These are phyloP conservation scores for Cryptosporidium sp. DNA, from an alignment of 169 alveolate genomes.

Conservation along the genomic window DNA sequence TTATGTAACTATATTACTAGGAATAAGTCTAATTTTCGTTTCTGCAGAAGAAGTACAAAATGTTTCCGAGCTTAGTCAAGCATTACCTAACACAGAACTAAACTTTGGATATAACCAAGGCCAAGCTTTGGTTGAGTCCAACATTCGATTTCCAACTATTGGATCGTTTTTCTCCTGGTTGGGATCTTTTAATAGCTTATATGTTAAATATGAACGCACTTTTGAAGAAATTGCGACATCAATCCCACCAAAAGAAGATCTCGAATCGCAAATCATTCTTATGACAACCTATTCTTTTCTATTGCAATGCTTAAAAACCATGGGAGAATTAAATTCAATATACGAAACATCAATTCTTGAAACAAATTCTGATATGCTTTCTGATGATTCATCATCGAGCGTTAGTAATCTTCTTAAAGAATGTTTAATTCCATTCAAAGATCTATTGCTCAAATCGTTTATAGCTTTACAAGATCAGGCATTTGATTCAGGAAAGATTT, in stretches of 20 bases:
- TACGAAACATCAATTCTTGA: neutral
- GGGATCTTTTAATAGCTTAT: neutral
- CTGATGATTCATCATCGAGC: neutral
- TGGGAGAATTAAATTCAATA: neutral
- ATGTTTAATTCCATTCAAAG: constrained; percentile 6
- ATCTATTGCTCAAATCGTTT: neutral
- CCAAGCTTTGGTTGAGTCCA: neutral
- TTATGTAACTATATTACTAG: neutral
- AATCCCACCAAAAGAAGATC: neutral
- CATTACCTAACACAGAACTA: neutral
- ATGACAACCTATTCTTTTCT: neutral
- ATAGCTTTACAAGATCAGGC: neutral
- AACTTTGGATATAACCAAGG: neutral
- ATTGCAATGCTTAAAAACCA: constrained; percentile 8
- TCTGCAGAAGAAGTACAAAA: neutral
- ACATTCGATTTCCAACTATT: neutral
- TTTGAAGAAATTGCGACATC: neutral
- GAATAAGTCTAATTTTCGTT: neutral
- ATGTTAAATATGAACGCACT: neutral
- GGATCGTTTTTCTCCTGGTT: constrained; percentile 20
- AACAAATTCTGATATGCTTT: neutral
- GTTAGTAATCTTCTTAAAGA: neutral
- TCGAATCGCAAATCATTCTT: neutral
- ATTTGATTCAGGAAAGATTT: neutral
- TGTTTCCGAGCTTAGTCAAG: neutral